phyloP scores from a whole-genome alignment of 106 monocot species.

The Dendrobium nobile region DNA sequence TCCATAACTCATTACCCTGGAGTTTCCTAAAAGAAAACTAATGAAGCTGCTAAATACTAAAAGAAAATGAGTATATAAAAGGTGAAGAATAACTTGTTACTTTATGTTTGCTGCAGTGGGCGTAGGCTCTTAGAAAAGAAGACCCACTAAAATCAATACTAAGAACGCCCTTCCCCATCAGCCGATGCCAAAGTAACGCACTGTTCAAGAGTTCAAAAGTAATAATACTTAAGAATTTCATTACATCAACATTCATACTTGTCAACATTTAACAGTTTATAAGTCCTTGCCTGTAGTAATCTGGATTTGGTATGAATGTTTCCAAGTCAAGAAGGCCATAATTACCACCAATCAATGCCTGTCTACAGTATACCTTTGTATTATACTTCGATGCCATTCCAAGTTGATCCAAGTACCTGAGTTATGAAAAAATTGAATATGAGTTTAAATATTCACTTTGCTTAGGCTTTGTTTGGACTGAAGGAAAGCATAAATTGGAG shows the following conservation, averaged over 20 bases:
- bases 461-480: too few relatives aligned
- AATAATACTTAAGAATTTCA: neutral
- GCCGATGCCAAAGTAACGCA: constrained; percentile 71
- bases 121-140: constrained; percentile 64
- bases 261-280: neutral
- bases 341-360: constrained; percentile 77
- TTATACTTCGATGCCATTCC: constrained; percentile 74
- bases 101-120: constrained; percentile 61
- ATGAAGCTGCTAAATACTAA: too few relatives aligned
- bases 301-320: constrained; percentile 87
- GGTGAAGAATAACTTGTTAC: constrained; percentile 8
- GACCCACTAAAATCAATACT: constrained; percentile 51
- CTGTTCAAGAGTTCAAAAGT: constrained; percentile 19
- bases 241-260: neutral
- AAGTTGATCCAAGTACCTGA: constrained; percentile 93
- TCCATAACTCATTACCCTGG: too few relatives aligned
- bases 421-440: neutral
- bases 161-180: constrained; percentile 82
- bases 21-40: too few relatives aligned
- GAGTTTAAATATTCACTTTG: neutral
- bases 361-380: constrained; percentile 68
- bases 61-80: neutral
- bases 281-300: constrained; percentile 64
- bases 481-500: too few relatives aligned
- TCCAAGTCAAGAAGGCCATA: constrained; percentile 81